These are phyloP conservation scores for Rutstroemia sp. DNA, from an alignment of 2,329 filamentous ascomycete genomes.

Conservation along the genomic window DNA sequence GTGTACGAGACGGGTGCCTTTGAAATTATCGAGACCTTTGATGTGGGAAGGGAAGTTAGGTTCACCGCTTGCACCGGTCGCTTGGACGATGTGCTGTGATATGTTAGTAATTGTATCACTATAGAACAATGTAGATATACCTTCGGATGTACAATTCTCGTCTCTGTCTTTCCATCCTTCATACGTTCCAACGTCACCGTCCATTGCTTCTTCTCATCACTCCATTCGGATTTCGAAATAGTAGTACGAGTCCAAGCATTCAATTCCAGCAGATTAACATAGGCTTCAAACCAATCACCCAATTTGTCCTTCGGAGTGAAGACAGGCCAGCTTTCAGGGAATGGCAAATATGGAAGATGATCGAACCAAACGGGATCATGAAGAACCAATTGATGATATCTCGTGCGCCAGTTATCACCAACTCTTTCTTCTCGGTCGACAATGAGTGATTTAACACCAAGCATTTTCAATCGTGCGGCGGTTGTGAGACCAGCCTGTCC, in stretches of 20 bases:
- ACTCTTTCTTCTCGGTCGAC: constrained; percentile 50
- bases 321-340: constrained; percentile 58
- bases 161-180: constrained; percentile 20
- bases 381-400: constrained; percentile 58
- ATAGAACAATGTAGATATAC: not conserved
- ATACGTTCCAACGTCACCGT: constrained; percentile 41
- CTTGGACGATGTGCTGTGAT: constrained; percentile 16
- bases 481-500: constrained; percentile 53
- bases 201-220: constrained; percentile 45
- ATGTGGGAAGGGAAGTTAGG: constrained; percentile 40
- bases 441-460: constrained; percentile 47
- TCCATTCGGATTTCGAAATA: constrained; percentile 36
- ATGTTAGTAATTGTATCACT: constrained; percentile 18
- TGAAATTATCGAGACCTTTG: constrained; percentile 45
- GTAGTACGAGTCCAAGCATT: constrained; percentile 56
- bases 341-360: constrained; percentile 56
- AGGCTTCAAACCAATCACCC: constrained; percentile 60
- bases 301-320: constrained; percentile 68
- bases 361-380: constrained; percentile 57
- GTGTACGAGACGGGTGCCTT: constrained; percentile 50
- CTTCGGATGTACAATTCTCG: constrained; percentile 12
- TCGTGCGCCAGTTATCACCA: constrained; percentile 56
- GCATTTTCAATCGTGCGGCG: constrained; percentile 52
- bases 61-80: constrained; percentile 44
- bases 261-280: constrained; percentile 55